Conservation (phyloP, 2,329 filamentous ascomycete species). For the Fusarium longipes region DNA sequence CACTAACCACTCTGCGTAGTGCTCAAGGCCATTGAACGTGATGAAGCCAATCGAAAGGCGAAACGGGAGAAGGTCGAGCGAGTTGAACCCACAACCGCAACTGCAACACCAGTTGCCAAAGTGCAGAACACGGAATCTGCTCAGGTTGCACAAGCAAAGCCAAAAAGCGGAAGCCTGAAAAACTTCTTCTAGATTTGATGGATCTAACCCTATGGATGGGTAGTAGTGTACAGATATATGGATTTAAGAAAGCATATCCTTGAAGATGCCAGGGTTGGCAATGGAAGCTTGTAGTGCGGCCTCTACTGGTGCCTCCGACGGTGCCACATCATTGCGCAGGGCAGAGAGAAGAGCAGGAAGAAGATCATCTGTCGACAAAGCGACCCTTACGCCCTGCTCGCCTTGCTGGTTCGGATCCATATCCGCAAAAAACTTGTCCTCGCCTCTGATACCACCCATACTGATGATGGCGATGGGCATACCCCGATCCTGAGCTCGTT, state of each 20-base stretch:
- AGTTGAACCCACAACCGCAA: conserved; percentile 34
- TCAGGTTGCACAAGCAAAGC: conserved; percentile 42
- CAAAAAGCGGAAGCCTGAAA: conserved; percentile 52
- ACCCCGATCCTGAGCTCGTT: conserved; percentile 80
- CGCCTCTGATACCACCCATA: conserved; percentile 83
- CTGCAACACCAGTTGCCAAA: conserved; percentile 16
- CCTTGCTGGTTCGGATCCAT: conserved; percentile 64
- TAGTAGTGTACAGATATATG: conserved; percentile 35
- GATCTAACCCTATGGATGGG: conserved; percentile 27
- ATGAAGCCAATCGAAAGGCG: conserved; percentile 64
- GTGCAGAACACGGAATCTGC: conserved; percentile 26
- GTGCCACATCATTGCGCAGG: conserved; percentile 52
- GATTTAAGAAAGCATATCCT: conserved; percentile 68
- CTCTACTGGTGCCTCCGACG: conserved; percentile 14
- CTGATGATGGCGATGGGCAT: conserved; percentile 92
- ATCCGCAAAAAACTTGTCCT: conserved; percentile 75
- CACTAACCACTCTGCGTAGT: conserved; percentile 58
- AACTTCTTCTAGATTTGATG: conserved; percentile 61
- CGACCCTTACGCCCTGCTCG: conserved; percentile 64
- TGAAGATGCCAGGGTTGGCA: conserved; percentile 58
- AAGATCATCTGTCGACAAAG: conserved; percentile 67
- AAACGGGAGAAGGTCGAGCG: conserved; percentile 55
- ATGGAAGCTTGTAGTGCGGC: conserved; percentile 25
- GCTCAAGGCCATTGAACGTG: conserved; percentile 72
- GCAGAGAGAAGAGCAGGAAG: conserved; percentile 67